phyloP scores from a whole-genome alignment of 208 protist genomes.

The Leishmania tarentolae region DNA sequence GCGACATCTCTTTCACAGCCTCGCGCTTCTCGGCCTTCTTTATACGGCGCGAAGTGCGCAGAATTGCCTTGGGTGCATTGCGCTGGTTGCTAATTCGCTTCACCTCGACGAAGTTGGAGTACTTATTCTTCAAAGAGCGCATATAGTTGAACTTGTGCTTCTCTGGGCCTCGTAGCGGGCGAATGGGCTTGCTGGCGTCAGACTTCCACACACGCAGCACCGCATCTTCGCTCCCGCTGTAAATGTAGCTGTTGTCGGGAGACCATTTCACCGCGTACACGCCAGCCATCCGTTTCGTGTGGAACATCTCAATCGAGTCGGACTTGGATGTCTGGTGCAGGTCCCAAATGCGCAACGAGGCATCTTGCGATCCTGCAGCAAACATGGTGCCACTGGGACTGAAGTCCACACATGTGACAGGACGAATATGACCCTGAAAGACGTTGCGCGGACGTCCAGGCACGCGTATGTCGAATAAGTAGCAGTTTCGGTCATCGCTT shows the following conservation, averaged over 20 bases:
- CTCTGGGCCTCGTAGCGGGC: slow-evolving; percentile 87
- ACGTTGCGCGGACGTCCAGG: slow-evolving; percentile 92
- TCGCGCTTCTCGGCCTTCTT: slow-evolving; percentile 86
- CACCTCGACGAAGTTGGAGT: slow-evolving; percentile 87
- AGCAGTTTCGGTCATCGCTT: slow-evolving; percentile 97
- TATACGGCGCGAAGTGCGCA: slow-evolving; percentile 52
- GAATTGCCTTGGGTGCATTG: slow-evolving; percentile 86
- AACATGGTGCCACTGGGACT: slow-evolving; percentile 96
- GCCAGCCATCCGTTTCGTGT: slow-evolving; percentile 98
- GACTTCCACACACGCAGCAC: slow-evolving; percentile 98
- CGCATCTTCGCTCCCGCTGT: slow-evolving; percentile 96
- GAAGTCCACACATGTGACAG: slow-evolving; percentile 96
- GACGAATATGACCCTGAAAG: slow-evolving; percentile 96
- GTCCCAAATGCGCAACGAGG: slow-evolving; percentile 95
- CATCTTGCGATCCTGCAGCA: slow-evolving; percentile 95
- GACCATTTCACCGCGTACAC: slow-evolving; percentile 94
- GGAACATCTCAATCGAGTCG: slow-evolving; percentile 96
- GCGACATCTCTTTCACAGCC: slow-evolving; percentile 85
- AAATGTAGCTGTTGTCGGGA: slow-evolving; percentile 94
- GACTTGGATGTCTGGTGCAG: slow-evolving; percentile 85
- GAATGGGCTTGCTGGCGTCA: slow-evolving; percentile 89
- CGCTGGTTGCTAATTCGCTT: slow-evolving; percentile 89
- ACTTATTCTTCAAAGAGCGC: slow-evolving; percentile 86
- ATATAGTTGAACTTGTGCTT: slow-evolving; percentile 94
- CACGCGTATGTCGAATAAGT: slow-evolving; percentile 97